Evolutionary conservation across 2,329 filamentous ascomycete genomes (phyloP), one percentile per base, ranked within the genome.

Genomic region (Diplocarpon rosae): DNA sequence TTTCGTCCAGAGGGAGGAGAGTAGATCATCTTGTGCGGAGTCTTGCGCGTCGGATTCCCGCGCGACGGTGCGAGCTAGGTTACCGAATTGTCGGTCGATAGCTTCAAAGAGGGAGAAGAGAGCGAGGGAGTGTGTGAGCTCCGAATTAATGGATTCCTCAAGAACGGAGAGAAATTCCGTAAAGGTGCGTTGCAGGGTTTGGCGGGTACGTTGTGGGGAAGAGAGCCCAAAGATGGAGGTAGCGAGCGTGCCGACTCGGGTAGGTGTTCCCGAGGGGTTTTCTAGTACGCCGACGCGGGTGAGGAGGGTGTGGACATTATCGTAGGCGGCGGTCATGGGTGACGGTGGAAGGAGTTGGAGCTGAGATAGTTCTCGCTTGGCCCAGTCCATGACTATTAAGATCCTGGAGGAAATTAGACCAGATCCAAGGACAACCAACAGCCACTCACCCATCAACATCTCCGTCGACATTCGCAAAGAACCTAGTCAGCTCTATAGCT

Each of bases 301-400:
- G 45, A 95, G 73, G 32, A 90, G 66, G 55, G 76, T 80, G 69
- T 95, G 85, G 38, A 95, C 69, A 61, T 93, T 94, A 63, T 87
- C 84, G 61, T 88, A 87, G 35, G 83, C 76, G 11, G 78, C 78
- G 14, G 81, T 76, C 16, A 93, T 66, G 2, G 78, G 73, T 35
- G 74, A 76, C 1, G 75, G 72, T 6, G 79, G 76, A 15, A 74
- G 67, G 16, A 71, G 70, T 49, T 78, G 75, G 45, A 92, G 68
- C 37, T 80, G 79, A 48, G 79, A 72, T 12, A 96, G 76, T 63
- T 95, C 88, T 52, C 88, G 80, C 59, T 83, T 83, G 12, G 87
- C 85, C 90, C 90, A 95, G 61, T 95, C 87, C 88, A 96, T 95
- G 41, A 93, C 87, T 49, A 92, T 83, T 30, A 96, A 73, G 54